A percentile compares a stretch with the other conserved stretches of the same genome.
Conservation (phyloP, 1,139 yeast genomes). For the Candida tetrigidarum region DNA sequence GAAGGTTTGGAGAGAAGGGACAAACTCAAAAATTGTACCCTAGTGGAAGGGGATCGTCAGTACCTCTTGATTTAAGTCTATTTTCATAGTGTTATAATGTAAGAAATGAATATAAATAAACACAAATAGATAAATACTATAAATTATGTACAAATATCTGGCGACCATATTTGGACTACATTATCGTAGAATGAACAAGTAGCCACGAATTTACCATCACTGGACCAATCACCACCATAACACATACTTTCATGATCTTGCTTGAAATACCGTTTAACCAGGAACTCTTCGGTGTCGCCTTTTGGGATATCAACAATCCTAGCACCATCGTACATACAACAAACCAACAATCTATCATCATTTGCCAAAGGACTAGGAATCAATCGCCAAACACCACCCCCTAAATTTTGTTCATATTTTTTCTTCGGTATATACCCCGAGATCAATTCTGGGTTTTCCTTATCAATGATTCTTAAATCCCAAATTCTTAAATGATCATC, state of each 20-base stretch:
- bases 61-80: constrained; percentile 71
- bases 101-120: background rate
- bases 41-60: constrained; percentile 94
- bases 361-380: constrained; percentile 62
- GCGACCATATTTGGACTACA: constrained; percentile 76
- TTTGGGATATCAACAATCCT: constrained; percentile 56
- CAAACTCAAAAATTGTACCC: constrained; percentile 77
- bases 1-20: constrained; percentile 62
- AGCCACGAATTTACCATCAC: constrained; percentile 49
- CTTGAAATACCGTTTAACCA: constrained; percentile 55
- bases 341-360: constrained; percentile 61
- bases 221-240: constrained; percentile 91
- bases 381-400: constrained; percentile 97
- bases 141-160: constrained; percentile 14
- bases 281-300: constrained; percentile 34
- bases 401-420: constrained; percentile 53
- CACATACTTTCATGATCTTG: constrained; percentile 90
- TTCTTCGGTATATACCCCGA: constrained; percentile 54
- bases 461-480: constrained; percentile 66
- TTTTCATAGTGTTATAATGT: constrained; percentile 17
- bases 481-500: constrained; percentile 76
- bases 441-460: constrained; percentile 37
- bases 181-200: constrained; percentile 94
- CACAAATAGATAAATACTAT: no score
- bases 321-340: constrained; percentile 98